Evolutionary conservation across 2,329 filamentous ascomycete genomes (phyloP), one percentile per base, ranked within the genome.

Genomic region (Leptographium procerum): DNA sequence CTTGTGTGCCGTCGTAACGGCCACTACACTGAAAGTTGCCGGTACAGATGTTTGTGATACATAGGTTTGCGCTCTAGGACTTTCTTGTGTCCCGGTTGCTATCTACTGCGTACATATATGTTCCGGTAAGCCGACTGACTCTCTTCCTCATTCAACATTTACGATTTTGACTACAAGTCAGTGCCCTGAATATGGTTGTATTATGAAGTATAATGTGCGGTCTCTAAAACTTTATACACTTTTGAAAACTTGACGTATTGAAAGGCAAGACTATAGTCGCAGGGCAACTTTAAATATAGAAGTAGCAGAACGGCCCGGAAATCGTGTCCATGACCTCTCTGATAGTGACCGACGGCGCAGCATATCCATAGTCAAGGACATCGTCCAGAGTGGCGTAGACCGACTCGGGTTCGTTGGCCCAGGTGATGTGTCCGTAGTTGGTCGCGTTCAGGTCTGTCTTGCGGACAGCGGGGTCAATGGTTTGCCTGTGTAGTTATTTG

Each of bases 291-390:
- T 56, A 56, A 0, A 36, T 11, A 45, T 69, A 70, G 33, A 67
- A 68, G 54, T 69, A 70, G 55, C 68, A 69, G 14, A 69, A 61
- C 0, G 65, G 65, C 0, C 66, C 67, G 0, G 58, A 61, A 9
- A 64, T 61, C 0, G 67, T 69, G 22, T 66, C 66, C 68, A 70
- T 70, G 55, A 56, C 55, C 31, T 68, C 61, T 9, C 59, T 57
- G 48, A 70, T 67, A 11, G 65, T 65, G 22, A 65, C 66, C 1
- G 60, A 64, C 1, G 59, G 51, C 0, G 57, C 69, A 0, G 65
- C 65, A 55, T 69, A 68, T 10, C 68, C 69, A 64, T 70, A 66
- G 43, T 69, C 65, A 24, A 70, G 64, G 0, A 64, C 58, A 11
- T 69, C 68, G 26, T 57, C 62, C 19, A 70, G 60, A 40, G 59